Evolutionary conservation across 2,329 filamentous ascomycete genomes (phyloP).

Genomic region (Penicillium sp.): DNA sequence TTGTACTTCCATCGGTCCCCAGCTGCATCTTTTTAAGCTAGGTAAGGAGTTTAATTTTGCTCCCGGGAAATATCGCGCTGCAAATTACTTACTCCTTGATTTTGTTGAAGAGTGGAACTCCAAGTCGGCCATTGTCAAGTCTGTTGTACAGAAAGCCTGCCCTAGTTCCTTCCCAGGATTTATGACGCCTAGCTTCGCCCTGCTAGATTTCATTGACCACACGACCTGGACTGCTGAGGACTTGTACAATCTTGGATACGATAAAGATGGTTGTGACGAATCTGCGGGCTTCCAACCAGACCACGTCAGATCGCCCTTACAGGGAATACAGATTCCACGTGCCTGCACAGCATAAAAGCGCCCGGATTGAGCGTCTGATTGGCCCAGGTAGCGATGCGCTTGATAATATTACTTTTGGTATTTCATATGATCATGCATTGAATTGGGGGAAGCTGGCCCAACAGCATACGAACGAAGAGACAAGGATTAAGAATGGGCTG

Average conservation of each 20-base stretch:
- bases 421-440: conserved; percentile 22
- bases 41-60: no score
- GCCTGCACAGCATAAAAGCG: not conserved
- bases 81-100: no score
- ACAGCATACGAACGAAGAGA: conserved; percentile 4
- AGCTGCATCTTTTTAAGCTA: no score
- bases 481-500: not conserved
- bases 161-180: no score
- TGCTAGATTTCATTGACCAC: no score
- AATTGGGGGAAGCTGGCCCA: conserved; percentile 9
- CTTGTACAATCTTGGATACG: conserved; percentile 5
- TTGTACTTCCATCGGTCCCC: no score
- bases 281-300: conserved; percentile 6
- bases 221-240: conserved; percentile 3
- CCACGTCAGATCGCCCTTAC: not conserved
- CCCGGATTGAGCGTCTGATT: conserved; percentile 1
- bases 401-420: conserved; percentile 10
- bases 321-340: conserved; percentile 8
- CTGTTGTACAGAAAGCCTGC: no score
- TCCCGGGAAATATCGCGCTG: no score
- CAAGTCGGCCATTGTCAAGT: no score
- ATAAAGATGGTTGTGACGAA: conserved; percentile 7
- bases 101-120: no score
- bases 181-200: no score
- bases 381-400: conserved; percentile 6